Evolutionary conservation across 805 yeast genomes (phyloP).

Genomic region (Candida peoriensis): DNA sequence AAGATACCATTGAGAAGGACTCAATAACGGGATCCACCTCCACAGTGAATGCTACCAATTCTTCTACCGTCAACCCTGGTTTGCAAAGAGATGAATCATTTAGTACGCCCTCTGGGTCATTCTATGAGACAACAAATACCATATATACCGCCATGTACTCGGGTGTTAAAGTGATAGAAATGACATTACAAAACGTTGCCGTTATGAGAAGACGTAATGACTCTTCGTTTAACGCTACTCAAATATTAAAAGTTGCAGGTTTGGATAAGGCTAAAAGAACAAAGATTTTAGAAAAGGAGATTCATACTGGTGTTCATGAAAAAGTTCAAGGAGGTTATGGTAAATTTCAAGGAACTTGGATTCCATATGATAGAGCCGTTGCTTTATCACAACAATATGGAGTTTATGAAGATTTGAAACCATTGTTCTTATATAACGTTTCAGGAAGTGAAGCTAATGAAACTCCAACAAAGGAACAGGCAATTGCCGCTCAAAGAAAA

Average conservation of each 20-base stretch:
- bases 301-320: constrained; percentile 63
- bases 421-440: constrained; percentile 51
- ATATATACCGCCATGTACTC: constrained; percentile 75
- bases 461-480: constrained; percentile 47
- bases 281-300: constrained; percentile 67
- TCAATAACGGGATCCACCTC: no score
- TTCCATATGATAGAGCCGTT: constrained; percentile 64
- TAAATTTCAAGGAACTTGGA: constrained; percentile 84
- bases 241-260: constrained; percentile 70
- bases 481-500: constrained; percentile 32
- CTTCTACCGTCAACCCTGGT: no score
- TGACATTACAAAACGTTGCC: constrained; percentile 59
- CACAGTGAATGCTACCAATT: no score
- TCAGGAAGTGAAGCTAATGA: constrained; percentile 28
- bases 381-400: constrained; percentile 50
- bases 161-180: constrained; percentile 80
- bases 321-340: constrained; percentile 86
- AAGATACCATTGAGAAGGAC: no score
- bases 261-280: constrained; percentile 76
- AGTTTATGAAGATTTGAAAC: constrained; percentile 58
- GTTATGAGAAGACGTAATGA: constrained; percentile 74
- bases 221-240: constrained; percentile 82
- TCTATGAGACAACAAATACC: constrained; percentile 20
- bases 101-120: constrained; percentile 5
- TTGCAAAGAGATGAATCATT: constrained; percentile 5